Evolutionary conservation across 495 filamentous ascomycete genomes (phyloP), one percentile per base, ranked within the genome.

Genomic region (Venustampulla echinocandica): DNA sequence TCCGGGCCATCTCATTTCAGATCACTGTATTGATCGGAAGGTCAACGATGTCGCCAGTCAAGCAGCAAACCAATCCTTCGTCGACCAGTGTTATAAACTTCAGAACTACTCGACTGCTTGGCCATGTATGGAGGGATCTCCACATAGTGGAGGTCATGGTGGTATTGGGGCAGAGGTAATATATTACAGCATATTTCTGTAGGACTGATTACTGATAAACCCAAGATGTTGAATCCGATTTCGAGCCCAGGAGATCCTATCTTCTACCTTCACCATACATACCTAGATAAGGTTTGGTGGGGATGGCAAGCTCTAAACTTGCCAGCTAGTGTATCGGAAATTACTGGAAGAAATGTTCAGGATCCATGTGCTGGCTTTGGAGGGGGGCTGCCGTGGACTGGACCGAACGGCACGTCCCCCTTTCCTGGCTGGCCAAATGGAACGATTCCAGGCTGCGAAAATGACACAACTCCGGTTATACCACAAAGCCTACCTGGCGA

Each of bases 1-100:
- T 35, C 44, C 32, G 10, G 44, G 44, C 34, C 23, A 22, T 37
- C 22, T 22, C 3, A 25, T 14, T 3, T 2, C 34, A 10, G 44
- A 52, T 20, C 53, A 53, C 36, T 59, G 56, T 37, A 53, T 59
- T 39, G 25, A 59, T 24, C 48, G 56, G 20, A 1, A 47, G 6
- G 13, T 57, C 41, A 37, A 10, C 15, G 34, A 37, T 18, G 5
- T 30, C 27, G 27, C 13, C 7, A 30, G 27, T 30, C 27, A 30
- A 30, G 6, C 13, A 30, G 27, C 27, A 30, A 30, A 13, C 27
- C 27, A 30, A 30, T 7, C 27, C 13, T 30, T 30, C 27, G 27
- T 30, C 27, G 27, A 30, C 27, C 27, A 30, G 27, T 30, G 27
- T 30, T 30, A 30, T 30, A 6, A 30, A 30, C 27, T 30, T 30